Conservation (phyloP, 1,284 basidiomycete species). For the Apiotrichum gamsii region DNA sequence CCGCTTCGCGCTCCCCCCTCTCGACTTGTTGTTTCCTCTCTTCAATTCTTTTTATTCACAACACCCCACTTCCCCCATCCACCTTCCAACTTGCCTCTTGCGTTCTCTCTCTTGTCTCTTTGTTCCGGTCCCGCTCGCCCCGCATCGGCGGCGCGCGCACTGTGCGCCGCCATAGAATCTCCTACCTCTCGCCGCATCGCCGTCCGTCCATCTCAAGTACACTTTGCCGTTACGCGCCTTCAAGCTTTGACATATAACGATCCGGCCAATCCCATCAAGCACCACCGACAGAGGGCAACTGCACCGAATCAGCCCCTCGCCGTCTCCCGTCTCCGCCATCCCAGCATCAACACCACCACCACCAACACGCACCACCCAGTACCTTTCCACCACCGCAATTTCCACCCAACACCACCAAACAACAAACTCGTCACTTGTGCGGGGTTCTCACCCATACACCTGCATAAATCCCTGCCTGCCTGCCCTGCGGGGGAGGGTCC, state of each 20-base stretch:
- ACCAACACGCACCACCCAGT: neutral
- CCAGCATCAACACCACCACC: neutral
- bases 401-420: no score
- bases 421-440: no score
- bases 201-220: slow-evolving; percentile 4
- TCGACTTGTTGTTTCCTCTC: neutral
- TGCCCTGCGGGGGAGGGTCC: no score
- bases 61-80: no score
- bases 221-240: slow-evolving; percentile 7
- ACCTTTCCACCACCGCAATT: no score
- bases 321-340: neutral
- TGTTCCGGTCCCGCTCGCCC: neutral
- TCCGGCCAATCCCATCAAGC: slow-evolving; percentile 12
- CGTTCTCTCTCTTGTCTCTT: neutral
- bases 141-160: slow-evolving; percentile 9
- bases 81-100: neutral
- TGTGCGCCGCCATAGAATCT: slow-evolving; percentile 11
- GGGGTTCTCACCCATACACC: no score
- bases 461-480: no score
- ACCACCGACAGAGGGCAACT: slow-evolving; percentile 20
- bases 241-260: slow-evolving; percentile 14
- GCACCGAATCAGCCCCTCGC: slow-evolving; percentile 12
- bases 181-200: slow-evolving; percentile 13
- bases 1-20: neutral
- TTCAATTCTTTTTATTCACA: neutral